phyloP scores from a whole-genome alignment of 1,139 yeast species.

The Yamadazyma conglobata region DNA sequence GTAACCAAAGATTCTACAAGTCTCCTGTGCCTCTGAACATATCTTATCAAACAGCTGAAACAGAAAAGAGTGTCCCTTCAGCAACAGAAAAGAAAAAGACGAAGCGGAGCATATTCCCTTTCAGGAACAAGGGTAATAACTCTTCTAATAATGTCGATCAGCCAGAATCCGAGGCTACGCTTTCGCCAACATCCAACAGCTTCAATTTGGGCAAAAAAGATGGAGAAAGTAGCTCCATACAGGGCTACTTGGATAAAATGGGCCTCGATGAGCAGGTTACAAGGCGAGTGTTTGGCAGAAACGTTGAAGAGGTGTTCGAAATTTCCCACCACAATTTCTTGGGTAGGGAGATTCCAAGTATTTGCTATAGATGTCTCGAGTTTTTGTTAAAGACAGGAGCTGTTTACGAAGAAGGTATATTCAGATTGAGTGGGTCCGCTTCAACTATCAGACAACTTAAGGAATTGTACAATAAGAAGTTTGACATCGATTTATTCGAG shows the following conservation, averaged over 20 bases:
- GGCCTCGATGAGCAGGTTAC: conserved; percentile 34
- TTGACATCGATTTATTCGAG: conserved; percentile 64
- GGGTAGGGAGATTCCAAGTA: conserved; percentile 62
- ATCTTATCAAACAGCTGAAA: conserved; percentile 6
- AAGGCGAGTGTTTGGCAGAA: conserved; percentile 61
- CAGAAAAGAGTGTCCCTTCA: conserved; percentile 19
- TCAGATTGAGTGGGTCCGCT: conserved; percentile 87
- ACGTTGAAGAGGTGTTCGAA: conserved; percentile 50
- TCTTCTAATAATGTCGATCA: conserved; percentile 8
- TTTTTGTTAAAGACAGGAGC: conserved; percentile 68
- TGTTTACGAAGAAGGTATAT: conserved; percentile 82
- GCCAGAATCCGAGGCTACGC: neutral
- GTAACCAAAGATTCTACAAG: conserved; percentile 7
- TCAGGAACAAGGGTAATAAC: conserved; percentile 32
- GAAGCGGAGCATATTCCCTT: conserved; percentile 61
- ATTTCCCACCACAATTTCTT: conserved; percentile 46
- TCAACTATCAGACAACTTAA: conserved; percentile 71
- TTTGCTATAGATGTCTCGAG: conserved; percentile 73
- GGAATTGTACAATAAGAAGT: conserved; percentile 58
- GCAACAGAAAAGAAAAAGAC: conserved; percentile 48
- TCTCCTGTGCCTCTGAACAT: conserved; percentile 15
- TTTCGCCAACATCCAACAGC: neutral
- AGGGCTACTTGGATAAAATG: conserved; percentile 38
- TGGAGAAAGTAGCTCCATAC: conserved; percentile 22
- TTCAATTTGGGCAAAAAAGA: conserved; percentile 2